A percentile compares a stretch with the other conserved stretches of the same genome.
Evolutionary conservation across 257 asterid genomes (phyloP).

Genomic region (Vinca minor): DNA sequence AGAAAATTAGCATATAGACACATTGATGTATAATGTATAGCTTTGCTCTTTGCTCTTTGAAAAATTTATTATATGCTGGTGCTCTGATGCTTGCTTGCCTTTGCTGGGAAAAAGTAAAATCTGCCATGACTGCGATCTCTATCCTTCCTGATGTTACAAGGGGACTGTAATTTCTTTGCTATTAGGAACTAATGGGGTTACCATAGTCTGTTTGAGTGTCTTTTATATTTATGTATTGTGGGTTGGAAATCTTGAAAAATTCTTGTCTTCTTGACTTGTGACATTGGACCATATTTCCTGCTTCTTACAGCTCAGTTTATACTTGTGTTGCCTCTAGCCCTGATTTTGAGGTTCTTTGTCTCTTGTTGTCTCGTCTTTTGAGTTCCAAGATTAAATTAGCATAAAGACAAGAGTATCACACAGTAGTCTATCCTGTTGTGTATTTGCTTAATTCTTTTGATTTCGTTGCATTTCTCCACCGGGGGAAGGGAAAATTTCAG

Average conservation of each 20-base stretch:
- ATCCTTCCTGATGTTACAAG: background rate
- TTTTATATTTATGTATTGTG: conserved; percentile 11
- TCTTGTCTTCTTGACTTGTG: conserved; percentile 16
- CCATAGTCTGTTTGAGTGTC: conserved; percentile 6
- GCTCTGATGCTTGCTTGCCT: conserved; percentile 13
- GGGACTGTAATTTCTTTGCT: background rate
- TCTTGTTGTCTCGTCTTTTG: conserved; percentile 11
- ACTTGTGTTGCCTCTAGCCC: conserved; percentile 22
- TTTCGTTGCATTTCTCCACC: background rate
- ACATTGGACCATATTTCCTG: conserved; percentile 39
- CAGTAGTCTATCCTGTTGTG: too few species aligned
- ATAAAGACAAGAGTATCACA: conserved; percentile 10
- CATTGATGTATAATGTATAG: conserved; percentile 43
- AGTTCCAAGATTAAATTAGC: conserved; percentile 12
- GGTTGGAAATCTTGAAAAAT: conserved; percentile 11
- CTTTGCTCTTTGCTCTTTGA: conserved; percentile 50
- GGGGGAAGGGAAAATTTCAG: background rate
- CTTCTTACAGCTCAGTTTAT: too few species aligned
- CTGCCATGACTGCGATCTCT: conserved; percentile 23
- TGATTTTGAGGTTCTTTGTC: conserved; percentile 24
- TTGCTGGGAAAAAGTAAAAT: conserved; percentile 22
- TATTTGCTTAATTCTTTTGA: too few species aligned
- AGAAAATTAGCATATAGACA: conserved; percentile 47
- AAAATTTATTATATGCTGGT: conserved; percentile 22
- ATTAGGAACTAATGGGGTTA: background rate